These are phyloP conservation scores for Coniosporium tulheliwenetii DNA, from an alignment of 2,329 filamentous ascomycete genomes.

Conservation along the genomic window DNA sequence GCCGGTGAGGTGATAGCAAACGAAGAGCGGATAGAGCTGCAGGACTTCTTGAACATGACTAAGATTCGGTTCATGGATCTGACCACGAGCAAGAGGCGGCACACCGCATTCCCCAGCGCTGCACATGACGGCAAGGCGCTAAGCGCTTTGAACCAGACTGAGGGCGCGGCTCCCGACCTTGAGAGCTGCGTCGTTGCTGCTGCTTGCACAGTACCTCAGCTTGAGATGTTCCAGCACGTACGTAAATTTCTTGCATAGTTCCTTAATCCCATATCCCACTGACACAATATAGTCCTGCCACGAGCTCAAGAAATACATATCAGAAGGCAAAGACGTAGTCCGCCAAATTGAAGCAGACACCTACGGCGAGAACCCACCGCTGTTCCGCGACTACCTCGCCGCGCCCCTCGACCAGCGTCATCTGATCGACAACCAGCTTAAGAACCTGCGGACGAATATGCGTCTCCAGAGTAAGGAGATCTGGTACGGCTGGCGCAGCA, in stretches of 20 bases:
- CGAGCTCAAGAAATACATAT: conserved; percentile 93
- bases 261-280: conserved; percentile 7
- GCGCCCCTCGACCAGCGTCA: conserved; percentile 69
- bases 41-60: conserved; percentile 88
- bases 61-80: conserved; percentile 98
- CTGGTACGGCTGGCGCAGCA: conserved; percentile 97
- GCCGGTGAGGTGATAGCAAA: conserved; percentile 18
- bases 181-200: conserved; percentile 76
- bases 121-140: conserved; percentile 23
- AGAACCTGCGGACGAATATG: conserved; percentile 89
- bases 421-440: conserved; percentile 92
- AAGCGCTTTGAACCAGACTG: background rate
- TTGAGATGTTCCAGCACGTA: conserved; percentile 85
- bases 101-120: conserved; percentile 41
- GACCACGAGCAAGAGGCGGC: conserved; percentile 84
- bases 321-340: conserved; percentile 78
- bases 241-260: conserved; percentile 14
- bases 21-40: conserved; percentile 52
- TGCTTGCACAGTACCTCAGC: conserved; percentile 80
- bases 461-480: conserved; percentile 82
- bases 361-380: conserved; percentile 72
- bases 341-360: conserved; percentile 83
- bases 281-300: conserved; percentile 51
- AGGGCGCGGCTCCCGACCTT: conserved; percentile 32
- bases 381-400: conserved; percentile 83